Conservation (phyloP, 2,329 filamentous ascomycete genomes). For the Colletotrichum shisoi region DNA sequence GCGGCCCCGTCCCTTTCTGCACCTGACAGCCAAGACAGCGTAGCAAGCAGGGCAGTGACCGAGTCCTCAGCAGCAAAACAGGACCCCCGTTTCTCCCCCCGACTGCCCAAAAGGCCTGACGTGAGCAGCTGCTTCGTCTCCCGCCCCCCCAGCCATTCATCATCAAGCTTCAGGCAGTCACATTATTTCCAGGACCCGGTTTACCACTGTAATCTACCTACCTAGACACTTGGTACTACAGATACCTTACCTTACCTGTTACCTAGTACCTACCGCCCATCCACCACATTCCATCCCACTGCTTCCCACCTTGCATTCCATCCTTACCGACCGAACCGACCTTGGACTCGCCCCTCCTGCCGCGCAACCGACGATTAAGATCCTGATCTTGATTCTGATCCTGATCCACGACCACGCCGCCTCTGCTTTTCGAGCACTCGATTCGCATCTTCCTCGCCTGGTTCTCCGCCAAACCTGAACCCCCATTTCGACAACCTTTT, state of each 20-base stretch:
- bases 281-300: conserved; percentile 14
- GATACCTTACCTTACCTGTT: conserved; percentile 1
- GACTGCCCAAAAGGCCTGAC: conserved; percentile 28
- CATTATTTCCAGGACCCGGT: conserved; percentile 36
- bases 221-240: too few species aligned
- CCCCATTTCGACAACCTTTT: conserved; percentile 11
- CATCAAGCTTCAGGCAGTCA: conserved; percentile 38
- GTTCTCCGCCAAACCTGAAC: neutral
- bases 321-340: conserved; percentile 5
- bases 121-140: conserved; percentile 24
- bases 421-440: neutral
- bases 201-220: neutral
- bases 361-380: conserved; percentile 24
- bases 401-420: conserved; percentile 19
- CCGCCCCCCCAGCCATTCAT: conserved; percentile 35
- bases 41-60: neutral
- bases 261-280: conserved; percentile 16
- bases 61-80: conserved; percentile 3
- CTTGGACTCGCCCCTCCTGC: conserved; percentile 26
- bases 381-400: neutral
- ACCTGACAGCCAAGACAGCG: conserved; percentile 18
- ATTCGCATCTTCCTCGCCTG: neutral
- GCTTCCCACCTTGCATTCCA: conserved; percentile 26
- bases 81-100: neutral
- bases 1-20: conserved; percentile 8